phyloP scores from a whole-genome alignment of 2,329 filamentous ascomycete species.

The Diplodia scrobiculata region DNA sequence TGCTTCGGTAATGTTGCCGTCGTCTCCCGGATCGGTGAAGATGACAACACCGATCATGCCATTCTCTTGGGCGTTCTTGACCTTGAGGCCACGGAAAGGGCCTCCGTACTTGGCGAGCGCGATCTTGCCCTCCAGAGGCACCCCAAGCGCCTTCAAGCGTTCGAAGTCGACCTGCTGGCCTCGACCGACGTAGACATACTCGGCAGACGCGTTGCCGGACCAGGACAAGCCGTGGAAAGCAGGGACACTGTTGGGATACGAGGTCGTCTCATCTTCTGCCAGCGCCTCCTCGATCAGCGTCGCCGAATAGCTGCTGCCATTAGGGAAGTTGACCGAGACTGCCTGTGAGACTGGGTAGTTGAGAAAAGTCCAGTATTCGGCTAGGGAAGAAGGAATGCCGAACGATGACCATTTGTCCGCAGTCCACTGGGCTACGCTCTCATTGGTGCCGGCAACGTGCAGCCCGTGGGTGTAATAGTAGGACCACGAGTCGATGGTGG shows the following conservation, averaged over 20 bases:
- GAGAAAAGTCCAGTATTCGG: constrained; percentile 45
- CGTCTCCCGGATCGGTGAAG: constrained; percentile 51
- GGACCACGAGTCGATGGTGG: constrained; percentile 44
- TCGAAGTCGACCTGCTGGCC: constrained; percentile 51
- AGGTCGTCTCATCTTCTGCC: constrained; percentile 40
- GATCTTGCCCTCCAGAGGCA: constrained; percentile 53
- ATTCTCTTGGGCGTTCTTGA: constrained; percentile 52
- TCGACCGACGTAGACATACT: constrained; percentile 52
- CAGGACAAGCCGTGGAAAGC: constrained; percentile 54
- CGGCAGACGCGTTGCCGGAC: constrained; percentile 51
- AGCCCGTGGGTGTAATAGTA: constrained; percentile 43
- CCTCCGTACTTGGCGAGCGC: constrained; percentile 52
- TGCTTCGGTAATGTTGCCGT: constrained; percentile 52
- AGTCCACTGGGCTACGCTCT: constrained; percentile 47
- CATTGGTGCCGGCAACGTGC: constrained; percentile 41
- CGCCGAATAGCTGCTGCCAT: constrained; percentile 40
- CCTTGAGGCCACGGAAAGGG: constrained; percentile 52
- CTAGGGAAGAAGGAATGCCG: constrained; percentile 43
- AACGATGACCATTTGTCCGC: constrained; percentile 43
- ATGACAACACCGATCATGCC: constrained; percentile 52
- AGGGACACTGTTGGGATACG: constrained; percentile 46
- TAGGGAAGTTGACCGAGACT: constrained; percentile 40
- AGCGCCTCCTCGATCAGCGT: constrained; percentile 42
- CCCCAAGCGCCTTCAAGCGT: constrained; percentile 46
- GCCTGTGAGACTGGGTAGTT: constrained; percentile 46